Evolutionary conservation across 768 basidiomycete genomes (phyloP).

Genomic region (Leccinellum rugosiceps): DNA sequence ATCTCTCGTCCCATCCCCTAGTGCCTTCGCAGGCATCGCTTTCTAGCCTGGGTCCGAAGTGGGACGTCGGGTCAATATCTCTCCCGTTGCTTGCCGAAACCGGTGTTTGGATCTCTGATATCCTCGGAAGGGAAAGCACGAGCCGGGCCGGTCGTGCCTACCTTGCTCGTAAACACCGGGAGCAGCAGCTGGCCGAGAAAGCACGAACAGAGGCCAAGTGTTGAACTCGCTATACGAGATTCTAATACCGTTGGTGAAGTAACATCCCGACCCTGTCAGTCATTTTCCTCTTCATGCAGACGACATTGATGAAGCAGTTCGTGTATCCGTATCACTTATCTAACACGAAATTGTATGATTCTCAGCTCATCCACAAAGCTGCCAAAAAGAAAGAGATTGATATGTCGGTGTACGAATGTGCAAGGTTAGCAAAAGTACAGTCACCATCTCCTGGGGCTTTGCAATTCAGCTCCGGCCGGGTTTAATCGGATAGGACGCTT

Average conservation of each 20-base stretch:
- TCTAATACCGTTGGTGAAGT: neutral
- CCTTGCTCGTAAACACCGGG: constrained; percentile 46
- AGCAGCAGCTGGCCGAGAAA: constrained; percentile 25
- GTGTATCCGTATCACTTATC: neutral
- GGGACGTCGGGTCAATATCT: constrained; percentile 44
- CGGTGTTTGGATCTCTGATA: constrained; percentile 79
- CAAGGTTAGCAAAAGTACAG: neutral
- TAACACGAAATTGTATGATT: neutral
- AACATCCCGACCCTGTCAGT: neutral
- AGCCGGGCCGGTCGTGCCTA: constrained; percentile 78
- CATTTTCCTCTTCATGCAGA: neutral
- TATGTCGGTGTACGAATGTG: neutral
- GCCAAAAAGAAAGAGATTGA: neutral
- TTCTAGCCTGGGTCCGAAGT: constrained; percentile 11
- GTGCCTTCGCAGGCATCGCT: neutral
- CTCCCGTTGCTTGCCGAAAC: constrained; percentile 68
- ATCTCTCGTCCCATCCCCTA: neutral
- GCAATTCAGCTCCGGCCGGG: neutral
- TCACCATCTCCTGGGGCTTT: neutral
- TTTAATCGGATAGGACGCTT: neutral
- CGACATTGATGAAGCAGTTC: no score
- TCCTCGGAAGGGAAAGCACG: constrained; percentile 62
- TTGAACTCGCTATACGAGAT: neutral
- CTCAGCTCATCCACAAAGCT: neutral
- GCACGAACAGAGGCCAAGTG: constrained; percentile 4